phyloP scores from a whole-genome alignment of 2,329 filamentous ascomycete genomes.

The Neocatenulostroma microsporum region DNA sequence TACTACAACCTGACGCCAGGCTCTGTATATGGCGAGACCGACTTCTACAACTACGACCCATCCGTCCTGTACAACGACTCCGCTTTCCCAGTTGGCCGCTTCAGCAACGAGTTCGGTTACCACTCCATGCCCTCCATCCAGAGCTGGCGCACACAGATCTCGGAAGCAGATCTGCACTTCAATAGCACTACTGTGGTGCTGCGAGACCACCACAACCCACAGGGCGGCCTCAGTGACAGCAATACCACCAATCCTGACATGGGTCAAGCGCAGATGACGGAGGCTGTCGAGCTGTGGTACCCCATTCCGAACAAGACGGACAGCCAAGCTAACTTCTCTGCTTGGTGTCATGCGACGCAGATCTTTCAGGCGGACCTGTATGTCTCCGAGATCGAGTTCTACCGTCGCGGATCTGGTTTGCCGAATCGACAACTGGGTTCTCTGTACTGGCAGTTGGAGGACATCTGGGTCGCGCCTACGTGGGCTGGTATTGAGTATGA shows the following conservation, averaged over 20 bases:
- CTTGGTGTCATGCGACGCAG: constrained; percentile 56
- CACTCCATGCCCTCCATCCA: constrained; percentile 54
- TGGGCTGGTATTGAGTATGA: constrained; percentile 59
- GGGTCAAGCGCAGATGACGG: constrained; percentile 53
- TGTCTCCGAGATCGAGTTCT: constrained; percentile 53
- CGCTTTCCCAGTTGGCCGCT: constrained; percentile 51
- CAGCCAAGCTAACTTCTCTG: constrained; percentile 50
- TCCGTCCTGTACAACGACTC: constrained; percentile 47
- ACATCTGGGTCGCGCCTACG: constrained; percentile 52
- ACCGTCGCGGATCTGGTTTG: constrained; percentile 51
- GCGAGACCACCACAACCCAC: constrained; percentile 53
- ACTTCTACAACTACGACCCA: constrained; percentile 50
- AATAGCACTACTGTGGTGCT: constrained; percentile 50
- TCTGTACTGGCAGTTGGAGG: constrained; percentile 59
- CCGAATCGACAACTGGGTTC: constrained; percentile 52
- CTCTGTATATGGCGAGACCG: constrained; percentile 51
- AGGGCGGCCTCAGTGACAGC: constrained; percentile 40
- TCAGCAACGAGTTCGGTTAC: constrained; percentile 58
- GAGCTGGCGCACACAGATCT: constrained; percentile 49
- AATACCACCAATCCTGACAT: constrained; percentile 38
- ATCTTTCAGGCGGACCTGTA: constrained; percentile 59
- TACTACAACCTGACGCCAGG: constrained; percentile 47
- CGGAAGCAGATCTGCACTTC: constrained; percentile 47
- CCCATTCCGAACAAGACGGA: constrained; percentile 49
- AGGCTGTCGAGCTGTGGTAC: constrained; percentile 50